These are phyloP conservation scores for Cetraspora pellucida DNA, from an alignment of 192 early-diverging fungal species.

Conservation along the genomic window DNA sequence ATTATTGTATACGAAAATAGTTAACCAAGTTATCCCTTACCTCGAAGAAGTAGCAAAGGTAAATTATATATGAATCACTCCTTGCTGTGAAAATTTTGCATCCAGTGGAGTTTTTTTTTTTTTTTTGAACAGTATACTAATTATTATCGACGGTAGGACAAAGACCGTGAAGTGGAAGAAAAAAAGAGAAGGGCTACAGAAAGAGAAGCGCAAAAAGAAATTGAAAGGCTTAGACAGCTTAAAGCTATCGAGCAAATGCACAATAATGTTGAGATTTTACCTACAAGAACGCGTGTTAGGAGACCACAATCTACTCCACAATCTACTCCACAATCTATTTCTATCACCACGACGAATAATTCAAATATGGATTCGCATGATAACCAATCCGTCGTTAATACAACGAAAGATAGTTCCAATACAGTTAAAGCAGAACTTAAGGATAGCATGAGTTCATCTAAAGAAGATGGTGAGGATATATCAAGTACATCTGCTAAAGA, in stretches of 20 bases:
- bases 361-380: background rate
- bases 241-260: background rate
- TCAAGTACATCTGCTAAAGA: too few species aligned
- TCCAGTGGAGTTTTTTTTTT: background rate
- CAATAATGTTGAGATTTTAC: background rate
- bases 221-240: background rate
- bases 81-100: background rate
- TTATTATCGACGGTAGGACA: background rate
- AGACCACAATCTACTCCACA: background rate
- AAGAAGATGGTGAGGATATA: too few species aligned
- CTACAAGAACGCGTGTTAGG: background rate
- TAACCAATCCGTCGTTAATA: too few species aligned
- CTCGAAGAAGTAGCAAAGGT: background rate
- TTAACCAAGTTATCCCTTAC: background rate
- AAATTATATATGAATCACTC: background rate
- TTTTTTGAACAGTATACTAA: background rate
- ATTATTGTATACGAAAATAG: background rate
- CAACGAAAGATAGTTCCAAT: too few species aligned
- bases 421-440: too few species aligned
- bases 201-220: background rate
- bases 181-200: background rate
- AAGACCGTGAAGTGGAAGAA: background rate
- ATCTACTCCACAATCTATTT: background rate
- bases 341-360: background rate
- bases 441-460: too few species aligned